phyloP scores from a whole-genome alignment of 441 rosid species.

The Capsella rubella region DNA sequence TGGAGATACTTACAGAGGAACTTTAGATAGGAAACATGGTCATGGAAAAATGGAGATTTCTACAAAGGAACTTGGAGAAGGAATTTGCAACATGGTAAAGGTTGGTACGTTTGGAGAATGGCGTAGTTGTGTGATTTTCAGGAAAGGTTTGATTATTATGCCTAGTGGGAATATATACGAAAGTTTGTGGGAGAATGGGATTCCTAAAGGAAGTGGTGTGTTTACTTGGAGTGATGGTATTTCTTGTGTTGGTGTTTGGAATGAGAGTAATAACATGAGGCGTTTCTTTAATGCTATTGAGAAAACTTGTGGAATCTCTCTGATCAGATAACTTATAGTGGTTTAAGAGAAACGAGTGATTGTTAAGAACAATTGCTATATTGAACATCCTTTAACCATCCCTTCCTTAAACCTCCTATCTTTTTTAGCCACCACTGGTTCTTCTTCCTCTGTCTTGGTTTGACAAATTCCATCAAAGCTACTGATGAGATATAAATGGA shows the following conservation, averaged over 20 bases:
- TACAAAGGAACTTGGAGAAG: constrained; percentile 59
- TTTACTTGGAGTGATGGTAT: constrained; percentile 50
- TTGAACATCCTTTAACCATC: no score
- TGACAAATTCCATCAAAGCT: no score
- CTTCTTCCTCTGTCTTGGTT: no score
- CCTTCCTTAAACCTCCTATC: no score
- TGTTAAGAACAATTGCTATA: no score
- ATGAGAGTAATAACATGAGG: constrained; percentile 40
- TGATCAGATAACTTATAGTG: no score
- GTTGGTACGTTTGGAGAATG: constrained; percentile 59
- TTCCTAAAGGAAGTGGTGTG: constrained; percentile 55
- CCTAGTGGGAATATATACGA: constrained; percentile 51
- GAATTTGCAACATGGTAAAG: constrained; percentile 54
- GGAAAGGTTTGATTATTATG: constrained; percentile 54
- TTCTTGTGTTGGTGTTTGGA: constrained; percentile 45
- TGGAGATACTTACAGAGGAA: constrained; percentile 57
- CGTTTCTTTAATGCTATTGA: constrained; percentile 36
- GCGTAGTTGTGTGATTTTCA: constrained; percentile 50
- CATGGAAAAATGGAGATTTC: constrained; percentile 59
- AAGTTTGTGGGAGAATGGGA: constrained; percentile 57
- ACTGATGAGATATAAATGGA: no score
- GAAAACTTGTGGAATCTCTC: neutral
- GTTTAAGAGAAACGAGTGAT: no score
- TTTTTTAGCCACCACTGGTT: no score
- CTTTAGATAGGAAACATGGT: constrained; percentile 61